Conservation (phyloP, 495 filamentous ascomycete species). For the Gamarada debralockiae region DNA sequence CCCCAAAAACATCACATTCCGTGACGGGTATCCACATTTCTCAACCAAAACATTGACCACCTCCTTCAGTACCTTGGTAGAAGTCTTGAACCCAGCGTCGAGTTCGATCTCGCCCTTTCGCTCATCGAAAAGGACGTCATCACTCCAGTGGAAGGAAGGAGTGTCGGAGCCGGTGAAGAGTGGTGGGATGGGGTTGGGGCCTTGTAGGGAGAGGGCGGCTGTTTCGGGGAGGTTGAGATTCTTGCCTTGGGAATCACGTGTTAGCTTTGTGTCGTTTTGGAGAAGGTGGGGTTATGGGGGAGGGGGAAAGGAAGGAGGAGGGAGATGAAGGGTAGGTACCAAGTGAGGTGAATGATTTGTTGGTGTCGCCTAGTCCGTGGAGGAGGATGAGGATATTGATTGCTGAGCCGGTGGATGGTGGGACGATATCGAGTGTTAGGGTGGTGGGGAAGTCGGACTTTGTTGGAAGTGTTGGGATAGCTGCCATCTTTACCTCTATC, state of each 20-base stretch:
- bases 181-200: conserved; percentile 67
- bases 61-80: conserved; percentile 39
- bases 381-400: conserved; percentile 82
- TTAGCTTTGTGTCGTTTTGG: conserved; percentile 30
- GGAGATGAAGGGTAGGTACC: neutral
- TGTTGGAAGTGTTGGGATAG: no score
- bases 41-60: conserved; percentile 56
- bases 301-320: neutral
- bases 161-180: conserved; percentile 52
- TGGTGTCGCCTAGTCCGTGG: conserved; percentile 84
- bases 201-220: conserved; percentile 70
- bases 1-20: conserved; percentile 75
- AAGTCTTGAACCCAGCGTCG: conserved; percentile 70
- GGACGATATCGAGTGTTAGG: conserved; percentile 19
- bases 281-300: neutral
- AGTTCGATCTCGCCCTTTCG: conserved; percentile 63
- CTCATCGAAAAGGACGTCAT: conserved; percentile 71
- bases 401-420: conserved; percentile 40
- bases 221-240: conserved; percentile 80
- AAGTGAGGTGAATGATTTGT: conserved; percentile 65
- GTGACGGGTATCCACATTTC: conserved; percentile 65
- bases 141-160: conserved; percentile 77
- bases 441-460: conserved; percentile 19
- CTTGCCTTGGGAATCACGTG: conserved; percentile 28
- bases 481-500: no score